phyloP scores from a whole-genome alignment of 306 rosid species.

The Ormosia emarginata region DNA sequence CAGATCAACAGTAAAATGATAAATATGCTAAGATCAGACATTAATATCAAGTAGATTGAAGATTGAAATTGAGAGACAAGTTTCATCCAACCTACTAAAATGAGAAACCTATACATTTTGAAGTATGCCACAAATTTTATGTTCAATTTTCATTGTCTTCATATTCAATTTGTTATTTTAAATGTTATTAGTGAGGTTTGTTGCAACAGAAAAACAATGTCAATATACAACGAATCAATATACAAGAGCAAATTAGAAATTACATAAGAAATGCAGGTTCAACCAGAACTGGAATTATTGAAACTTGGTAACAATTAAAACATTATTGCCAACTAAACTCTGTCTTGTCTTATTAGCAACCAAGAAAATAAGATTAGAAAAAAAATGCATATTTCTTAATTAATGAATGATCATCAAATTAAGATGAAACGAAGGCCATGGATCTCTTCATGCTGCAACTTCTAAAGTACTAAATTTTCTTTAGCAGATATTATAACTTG shows the following conservation, averaged over 20 bases:
- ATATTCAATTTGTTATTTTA: background rate
- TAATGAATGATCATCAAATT: background rate
- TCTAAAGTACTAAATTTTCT: conserved; percentile 3
- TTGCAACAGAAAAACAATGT: background rate
- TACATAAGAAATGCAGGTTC: background rate
- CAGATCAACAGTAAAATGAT: background rate
- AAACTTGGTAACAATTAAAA: background rate
- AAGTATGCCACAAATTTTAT: background rate
- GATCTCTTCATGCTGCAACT: background rate
- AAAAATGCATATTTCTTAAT: background rate
- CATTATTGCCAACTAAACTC: background rate
- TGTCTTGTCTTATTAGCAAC: background rate
- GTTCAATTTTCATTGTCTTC: background rate
- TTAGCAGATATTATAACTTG: background rate
- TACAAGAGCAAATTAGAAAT: background rate
- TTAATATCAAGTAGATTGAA: background rate
- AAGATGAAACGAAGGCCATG: background rate
- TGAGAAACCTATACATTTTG: background rate
- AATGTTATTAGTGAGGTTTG: background rate
- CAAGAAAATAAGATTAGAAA: background rate
- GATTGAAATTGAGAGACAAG: background rate
- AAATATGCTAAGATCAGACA: background rate
- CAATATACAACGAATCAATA: background rate
- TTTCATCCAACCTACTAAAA: background rate
- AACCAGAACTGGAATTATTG: background rate